A percentile compares a stretch with the other conserved stretches of the same genome.
Evolutionary conservation across 164 flowering plant genomes (phyloP).

Genomic region (Saururus chinensis): DNA sequence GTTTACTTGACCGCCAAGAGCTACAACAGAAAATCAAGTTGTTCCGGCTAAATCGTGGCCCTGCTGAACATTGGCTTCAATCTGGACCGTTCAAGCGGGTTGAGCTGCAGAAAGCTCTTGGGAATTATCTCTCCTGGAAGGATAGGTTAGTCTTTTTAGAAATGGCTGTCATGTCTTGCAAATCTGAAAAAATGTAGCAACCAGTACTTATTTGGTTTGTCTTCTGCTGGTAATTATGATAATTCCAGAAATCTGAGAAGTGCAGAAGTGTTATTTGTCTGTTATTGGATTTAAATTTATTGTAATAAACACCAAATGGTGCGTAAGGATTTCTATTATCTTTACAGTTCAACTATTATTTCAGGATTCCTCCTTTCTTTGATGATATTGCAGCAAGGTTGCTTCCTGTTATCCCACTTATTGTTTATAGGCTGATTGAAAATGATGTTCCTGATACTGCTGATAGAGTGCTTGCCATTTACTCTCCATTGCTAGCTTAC

Average conservation of each 20-base stretch:
- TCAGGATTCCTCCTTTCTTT: slow-evolving; percentile 85
- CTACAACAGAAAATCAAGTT: slow-evolving; percentile 74
- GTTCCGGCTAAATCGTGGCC: slow-evolving; percentile 60
- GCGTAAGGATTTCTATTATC: not conserved
- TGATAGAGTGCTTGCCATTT: slow-evolving; percentile 63
- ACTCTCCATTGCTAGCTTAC: slow-evolving; percentile 58
- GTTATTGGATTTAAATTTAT: too few relatives aligned
- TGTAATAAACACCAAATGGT: not conserved
- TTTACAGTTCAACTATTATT: slow-evolving; percentile 4
- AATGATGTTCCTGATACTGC: slow-evolving; percentile 82
- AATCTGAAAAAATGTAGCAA: too few relatives aligned
- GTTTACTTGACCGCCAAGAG: slow-evolving; percentile 79
- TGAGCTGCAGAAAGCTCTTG: slow-evolving; percentile 89
- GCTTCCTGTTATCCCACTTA: slow-evolving; percentile 88
- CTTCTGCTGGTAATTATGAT: not conserved
- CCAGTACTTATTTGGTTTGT: too few relatives aligned
- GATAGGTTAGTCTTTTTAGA: slow-evolving; percentile 44
- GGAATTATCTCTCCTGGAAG: slow-evolving; percentile 92
- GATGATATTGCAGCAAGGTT: slow-evolving; percentile 92
- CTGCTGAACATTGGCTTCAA: slow-evolving; percentile 80
- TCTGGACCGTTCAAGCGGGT: slow-evolving; percentile 62
- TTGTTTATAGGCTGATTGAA: slow-evolving; percentile 85
- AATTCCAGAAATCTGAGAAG: not conserved
- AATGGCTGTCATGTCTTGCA: too few relatives aligned
- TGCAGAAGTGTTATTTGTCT: too few relatives aligned